These are phyloP conservation scores for Penicillium sp. DNA, from an alignment of 2,329 filamentous ascomycete genomes.

Conservation along the genomic window DNA sequence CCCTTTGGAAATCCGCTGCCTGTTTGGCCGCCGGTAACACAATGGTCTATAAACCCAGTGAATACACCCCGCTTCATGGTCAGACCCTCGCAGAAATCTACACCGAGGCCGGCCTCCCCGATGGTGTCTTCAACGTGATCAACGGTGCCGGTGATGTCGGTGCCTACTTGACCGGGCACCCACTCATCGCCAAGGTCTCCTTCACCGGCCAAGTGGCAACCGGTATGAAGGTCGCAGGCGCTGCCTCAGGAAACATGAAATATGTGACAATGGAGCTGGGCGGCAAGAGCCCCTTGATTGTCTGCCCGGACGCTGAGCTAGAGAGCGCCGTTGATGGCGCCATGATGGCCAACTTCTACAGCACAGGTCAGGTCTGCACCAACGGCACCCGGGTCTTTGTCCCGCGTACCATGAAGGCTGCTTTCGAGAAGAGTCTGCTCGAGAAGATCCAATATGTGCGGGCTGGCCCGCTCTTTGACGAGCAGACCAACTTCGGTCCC, in stretches of 20 bases:
- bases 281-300: slow-evolving; percentile 71
- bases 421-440: slow-evolving; percentile 61
- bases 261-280: slow-evolving; percentile 88
- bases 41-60: slow-evolving; percentile 85
- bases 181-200: slow-evolving; percentile 69
- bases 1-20: slow-evolving; percentile 78
- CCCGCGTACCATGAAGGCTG: slow-evolving; percentile 54
- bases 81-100: slow-evolving; percentile 67
- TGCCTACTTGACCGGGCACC: slow-evolving; percentile 63
- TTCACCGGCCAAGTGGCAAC: slow-evolving; percentile 84
- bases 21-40: slow-evolving; percentile 79
- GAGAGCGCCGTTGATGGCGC: slow-evolving; percentile 77
- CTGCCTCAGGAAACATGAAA: slow-evolving; percentile 72
- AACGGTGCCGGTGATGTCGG: slow-evolving; percentile 73
- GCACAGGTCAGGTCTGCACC: slow-evolving; percentile 82
- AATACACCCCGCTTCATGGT: slow-evolving; percentile 76
- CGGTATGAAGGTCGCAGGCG: slow-evolving; percentile 68
- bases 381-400: slow-evolving; percentile 86
- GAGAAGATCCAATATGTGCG: slow-evolving; percentile 63
- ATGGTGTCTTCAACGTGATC: slow-evolving; percentile 78
- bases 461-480: slow-evolving; percentile 63
- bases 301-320: slow-evolving; percentile 70
- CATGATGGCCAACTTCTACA: slow-evolving; percentile 92
- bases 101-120: slow-evolving; percentile 66
- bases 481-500: slow-evolving; percentile 71